Conservation (phyloP, 768 basidiomycete genomes). For the Neoboletus brunneissimus region DNA sequence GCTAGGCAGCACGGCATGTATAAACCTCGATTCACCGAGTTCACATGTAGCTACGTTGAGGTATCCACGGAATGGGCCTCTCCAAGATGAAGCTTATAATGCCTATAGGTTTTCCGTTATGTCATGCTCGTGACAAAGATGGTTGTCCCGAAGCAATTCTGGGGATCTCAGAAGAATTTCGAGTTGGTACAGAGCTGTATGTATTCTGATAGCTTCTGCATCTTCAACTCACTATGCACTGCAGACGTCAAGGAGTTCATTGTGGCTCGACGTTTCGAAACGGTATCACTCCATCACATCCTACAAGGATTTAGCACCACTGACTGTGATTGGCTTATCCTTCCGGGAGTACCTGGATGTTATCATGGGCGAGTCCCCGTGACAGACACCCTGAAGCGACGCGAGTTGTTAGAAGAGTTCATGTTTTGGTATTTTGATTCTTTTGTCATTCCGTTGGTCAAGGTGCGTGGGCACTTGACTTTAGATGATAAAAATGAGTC, state of each 20-base stretch:
- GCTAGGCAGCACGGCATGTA: constrained; percentile 41
- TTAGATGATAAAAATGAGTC: neutral
- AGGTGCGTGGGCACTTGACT: constrained; percentile 43
- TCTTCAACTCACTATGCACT: neutral
- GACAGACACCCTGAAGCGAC: constrained; percentile 70
- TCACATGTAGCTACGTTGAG: constrained; percentile 62
- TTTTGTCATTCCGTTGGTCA: constrained; percentile 75
- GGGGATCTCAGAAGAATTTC: constrained; percentile 73
- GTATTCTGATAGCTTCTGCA: constrained; percentile 15
- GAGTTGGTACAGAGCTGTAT: constrained; percentile 55
- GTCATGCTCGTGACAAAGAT: constrained; percentile 57
- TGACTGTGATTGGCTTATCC: constrained; percentile 78
- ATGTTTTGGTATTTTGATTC: constrained; percentile 94
- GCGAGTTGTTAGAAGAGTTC: constrained; percentile 83
- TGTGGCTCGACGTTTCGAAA: constrained; percentile 75
- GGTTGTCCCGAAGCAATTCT: constrained; percentile 72
- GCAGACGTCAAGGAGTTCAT: constrained; percentile 77
- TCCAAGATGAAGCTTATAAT: neutral
- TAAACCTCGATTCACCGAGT: constrained; percentile 81
- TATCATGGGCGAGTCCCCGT: constrained; percentile 51
- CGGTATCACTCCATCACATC: constrained; percentile 68
- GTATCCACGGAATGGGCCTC: constrained; percentile 35
- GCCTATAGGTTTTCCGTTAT: constrained; percentile 65
- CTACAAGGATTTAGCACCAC: constrained; percentile 73
- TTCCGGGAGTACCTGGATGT: constrained; percentile 35